Evolutionary conservation across 495 filamentous ascomycete genomes (phyloP), one percentile per base, ranked within the genome.

Genomic region (Penicillium dipodomyicola): DNA sequence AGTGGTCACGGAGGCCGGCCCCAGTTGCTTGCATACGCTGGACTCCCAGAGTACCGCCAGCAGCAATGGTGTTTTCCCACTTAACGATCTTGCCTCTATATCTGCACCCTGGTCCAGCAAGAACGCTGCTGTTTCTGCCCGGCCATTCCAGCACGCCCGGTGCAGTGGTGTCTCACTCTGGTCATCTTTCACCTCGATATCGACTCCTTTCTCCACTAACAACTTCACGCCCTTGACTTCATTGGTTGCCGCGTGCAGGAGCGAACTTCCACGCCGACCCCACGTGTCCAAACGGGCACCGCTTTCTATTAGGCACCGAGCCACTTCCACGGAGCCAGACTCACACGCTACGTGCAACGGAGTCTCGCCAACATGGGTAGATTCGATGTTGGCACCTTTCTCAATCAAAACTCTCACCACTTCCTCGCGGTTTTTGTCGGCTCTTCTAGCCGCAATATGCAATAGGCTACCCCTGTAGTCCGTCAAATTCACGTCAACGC

Each of bases 161-260:
- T 54, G 52, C 2, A 54, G 41, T 23, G 52, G 41, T 22, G 29
- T 54, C 14, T 17, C 14, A n/a, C 52, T 42, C 3, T 37, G 7
- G 1, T 33, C 14, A 14, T 54, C 42, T 45, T 17, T 45, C 5
- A 9, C 35, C 15, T 58, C 49, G 3, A 53, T 33, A 40, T 46
- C 42, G 2, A 29, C 49, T 4, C 56, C 56, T 14, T 29, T 39
- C 45, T 53, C 41, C 25, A 58, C 7, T 17, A 58, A 20, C 32
- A 53, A 19, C 9, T 48, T 15, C 25, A 8, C 32, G 7, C 19
- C 7, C 15, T 39, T 2, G 8, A 37, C 12, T 11, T 32, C 23
- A 14, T 25, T 44, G 9, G 32, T 22, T 20, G 52, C 42, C 10
- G 29, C 9, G 2, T 54, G 52, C 7, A 54, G 30, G 25, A 54